Evolutionary conservation across 106 monocot genomes (phyloP).

Genomic region (Apostasia shenzhenica): DNA sequence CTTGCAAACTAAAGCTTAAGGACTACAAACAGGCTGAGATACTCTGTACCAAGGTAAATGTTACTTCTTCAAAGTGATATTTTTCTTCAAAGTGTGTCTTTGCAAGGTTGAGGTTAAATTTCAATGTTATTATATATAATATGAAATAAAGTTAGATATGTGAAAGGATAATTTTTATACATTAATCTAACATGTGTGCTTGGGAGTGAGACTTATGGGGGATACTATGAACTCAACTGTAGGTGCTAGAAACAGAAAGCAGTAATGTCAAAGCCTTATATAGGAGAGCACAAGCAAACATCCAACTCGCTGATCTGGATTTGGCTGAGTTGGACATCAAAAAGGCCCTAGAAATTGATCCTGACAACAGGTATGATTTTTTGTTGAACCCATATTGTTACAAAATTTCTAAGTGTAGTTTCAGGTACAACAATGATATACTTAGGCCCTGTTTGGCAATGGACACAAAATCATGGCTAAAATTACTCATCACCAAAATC

Average conservation of each 20-base stretch:
- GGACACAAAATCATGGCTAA: no score
- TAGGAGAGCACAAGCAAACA: slow-evolving; percentile 73
- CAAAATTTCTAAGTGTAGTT: no score
- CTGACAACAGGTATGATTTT: slow-evolving; percentile 12
- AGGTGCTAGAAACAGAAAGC: slow-evolving; percentile 77
- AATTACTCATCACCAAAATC: no score
- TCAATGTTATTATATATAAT: background rate
- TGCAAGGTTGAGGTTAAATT: background rate
- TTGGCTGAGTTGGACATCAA: slow-evolving; percentile 81
- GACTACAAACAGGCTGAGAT: slow-evolving; percentile 50
- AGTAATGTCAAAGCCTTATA: slow-evolving; percentile 80
- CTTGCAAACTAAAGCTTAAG: slow-evolving; percentile 47
- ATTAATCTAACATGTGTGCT: background rate
- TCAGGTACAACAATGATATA: background rate
- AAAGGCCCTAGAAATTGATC: slow-evolving; percentile 82
- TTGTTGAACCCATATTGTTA: background rate
- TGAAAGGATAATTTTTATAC: no score
- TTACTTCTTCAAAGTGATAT: no score
- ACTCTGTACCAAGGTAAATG: slow-evolving; percentile 43
- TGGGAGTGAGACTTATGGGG: background rate
- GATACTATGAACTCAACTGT: background rate
- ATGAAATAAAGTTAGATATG: no score
- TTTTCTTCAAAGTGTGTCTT: no score
- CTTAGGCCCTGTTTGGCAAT: no score
- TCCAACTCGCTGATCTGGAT: slow-evolving; percentile 64